These are phyloP conservation scores for Samsoniella hepiali DNA, from an alignment of 2,329 filamentous ascomycete species.

Conservation along the genomic window DNA sequence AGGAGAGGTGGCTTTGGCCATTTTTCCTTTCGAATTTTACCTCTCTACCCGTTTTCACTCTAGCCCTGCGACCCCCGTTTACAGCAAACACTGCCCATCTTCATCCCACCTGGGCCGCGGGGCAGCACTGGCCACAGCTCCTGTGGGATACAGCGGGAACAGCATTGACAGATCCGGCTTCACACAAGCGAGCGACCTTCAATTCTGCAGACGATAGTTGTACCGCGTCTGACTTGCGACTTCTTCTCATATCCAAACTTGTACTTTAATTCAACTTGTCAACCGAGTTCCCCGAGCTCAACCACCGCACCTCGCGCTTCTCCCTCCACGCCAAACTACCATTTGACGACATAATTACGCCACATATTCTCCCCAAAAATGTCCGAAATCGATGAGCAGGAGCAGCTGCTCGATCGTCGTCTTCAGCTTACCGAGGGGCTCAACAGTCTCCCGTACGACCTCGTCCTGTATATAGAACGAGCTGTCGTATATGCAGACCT, in stretches of 20 bases:
- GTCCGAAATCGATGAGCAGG: conserved; percentile 26
- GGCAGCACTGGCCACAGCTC: conserved; percentile 6
- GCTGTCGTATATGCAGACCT: conserved; percentile 69
- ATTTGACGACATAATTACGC: not conserved
- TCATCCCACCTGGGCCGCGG: conserved; percentile 11
- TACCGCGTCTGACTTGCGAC: not conserved
- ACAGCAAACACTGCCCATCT: conserved; percentile 3
- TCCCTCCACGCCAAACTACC: not conserved
- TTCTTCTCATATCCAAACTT: not conserved
- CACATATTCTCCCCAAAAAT: conserved; percentile 4
- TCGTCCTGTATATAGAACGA: conserved; percentile 64
- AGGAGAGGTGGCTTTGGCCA: conserved; percentile 5
- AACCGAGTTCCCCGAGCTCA: not conserved
- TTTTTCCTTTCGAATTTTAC: not conserved
- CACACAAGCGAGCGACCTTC: not conserved
- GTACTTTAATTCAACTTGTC: not conserved
- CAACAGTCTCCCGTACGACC: conserved; percentile 53
- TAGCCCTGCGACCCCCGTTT: not conserved
- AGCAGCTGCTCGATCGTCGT: conserved; percentile 51
- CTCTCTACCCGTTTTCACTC: not conserved
- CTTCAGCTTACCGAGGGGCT: conserved; percentile 55
- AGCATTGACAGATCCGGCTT: not conserved
- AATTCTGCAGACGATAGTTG: not conserved
- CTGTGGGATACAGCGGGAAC: not conserved
- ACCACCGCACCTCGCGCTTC: not conserved